Evolutionary conservation across 768 basidiomycete genomes (phyloP).

Genomic region (Psilocybe cubensis): DNA sequence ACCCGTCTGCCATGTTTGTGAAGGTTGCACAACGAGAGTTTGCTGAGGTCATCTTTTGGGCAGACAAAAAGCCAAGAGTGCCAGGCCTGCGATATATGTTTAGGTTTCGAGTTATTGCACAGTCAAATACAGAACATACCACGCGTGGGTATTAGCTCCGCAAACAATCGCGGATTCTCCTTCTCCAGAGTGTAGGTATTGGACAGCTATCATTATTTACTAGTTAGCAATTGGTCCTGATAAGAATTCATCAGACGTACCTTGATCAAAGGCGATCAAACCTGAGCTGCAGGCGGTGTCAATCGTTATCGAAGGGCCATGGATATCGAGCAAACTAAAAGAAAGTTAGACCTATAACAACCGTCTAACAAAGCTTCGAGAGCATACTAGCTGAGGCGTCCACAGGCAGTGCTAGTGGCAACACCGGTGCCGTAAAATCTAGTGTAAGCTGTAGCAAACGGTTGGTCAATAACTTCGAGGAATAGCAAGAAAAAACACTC

Average conservation of each 20-base stretch:
- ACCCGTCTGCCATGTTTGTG: slow-evolving; percentile 38
- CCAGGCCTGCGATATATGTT: slow-evolving; percentile 28
- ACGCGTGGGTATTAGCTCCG: slow-evolving; percentile 35
- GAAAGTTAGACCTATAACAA: too few species aligned
- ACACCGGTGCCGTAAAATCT: slow-evolving; percentile 37
- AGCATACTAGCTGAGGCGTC: slow-evolving; percentile 39
- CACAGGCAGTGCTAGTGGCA: slow-evolving; percentile 35
- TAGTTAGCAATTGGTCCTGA: not conserved
- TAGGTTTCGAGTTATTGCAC: not conserved
- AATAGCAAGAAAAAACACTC: not conserved
- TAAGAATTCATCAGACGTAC: slow-evolving; percentile 15
- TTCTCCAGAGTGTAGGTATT: slow-evolving; percentile 32
- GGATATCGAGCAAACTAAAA: slow-evolving; percentile 35
- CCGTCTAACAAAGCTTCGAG: too few species aligned
- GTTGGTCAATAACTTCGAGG: not conserved
- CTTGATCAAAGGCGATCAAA: slow-evolving; percentile 36
- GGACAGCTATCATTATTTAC: slow-evolving; percentile 31
- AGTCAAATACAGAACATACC: slow-evolving; percentile 18
- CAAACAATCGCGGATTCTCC: slow-evolving; percentile 39
- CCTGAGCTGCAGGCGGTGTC: slow-evolving; percentile 40
- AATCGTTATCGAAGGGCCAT: slow-evolving; percentile 36
- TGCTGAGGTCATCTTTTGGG: slow-evolving; percentile 36
- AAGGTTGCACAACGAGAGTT: slow-evolving; percentile 39
- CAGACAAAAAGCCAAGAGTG: slow-evolving; percentile 32
- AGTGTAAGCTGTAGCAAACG: slow-evolving; percentile 28